Conservation (phyloP, 2,329 filamentous ascomycete species). For the Fusarium sacchari region DNA sequence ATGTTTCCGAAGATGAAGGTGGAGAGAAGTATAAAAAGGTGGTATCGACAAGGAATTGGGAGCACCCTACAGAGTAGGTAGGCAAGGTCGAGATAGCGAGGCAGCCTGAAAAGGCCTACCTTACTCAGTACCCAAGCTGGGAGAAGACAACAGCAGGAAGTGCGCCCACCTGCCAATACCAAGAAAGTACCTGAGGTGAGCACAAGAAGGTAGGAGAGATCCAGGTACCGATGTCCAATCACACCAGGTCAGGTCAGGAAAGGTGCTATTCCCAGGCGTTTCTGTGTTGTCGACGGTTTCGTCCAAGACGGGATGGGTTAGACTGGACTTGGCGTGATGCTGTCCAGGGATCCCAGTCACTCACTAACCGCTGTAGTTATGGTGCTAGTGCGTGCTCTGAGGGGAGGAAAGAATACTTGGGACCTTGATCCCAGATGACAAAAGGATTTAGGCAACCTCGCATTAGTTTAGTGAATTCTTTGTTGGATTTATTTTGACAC, state of each 20-base stretch:
- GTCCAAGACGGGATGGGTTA: conserved; percentile 31
- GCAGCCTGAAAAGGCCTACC: background rate
- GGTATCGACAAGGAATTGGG: background rate
- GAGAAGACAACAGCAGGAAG: background rate
- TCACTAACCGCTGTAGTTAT: background rate
- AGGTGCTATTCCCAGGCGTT: conserved; percentile 26
- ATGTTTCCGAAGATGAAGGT: background rate
- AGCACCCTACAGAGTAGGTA: background rate
- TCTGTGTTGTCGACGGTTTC: conserved; percentile 27
- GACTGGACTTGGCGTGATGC: conserved; percentile 26
- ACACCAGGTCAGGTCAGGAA: conserved; percentile 15
- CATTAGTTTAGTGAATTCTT: too few species aligned
- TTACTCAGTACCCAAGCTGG: background rate
- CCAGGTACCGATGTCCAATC: conserved; percentile 23
- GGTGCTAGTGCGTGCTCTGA: background rate
- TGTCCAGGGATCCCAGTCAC: conserved; percentile 22
- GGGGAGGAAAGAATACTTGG: too few species aligned
- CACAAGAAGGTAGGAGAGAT: background rate
- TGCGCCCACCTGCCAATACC: background rate
- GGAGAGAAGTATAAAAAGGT: background rate
- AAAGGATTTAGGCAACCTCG: too few species aligned
- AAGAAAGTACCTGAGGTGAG: conserved; percentile 21
- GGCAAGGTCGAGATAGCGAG: background rate
- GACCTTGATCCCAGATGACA: too few species aligned
- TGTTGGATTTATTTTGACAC: too few species aligned